phyloP scores from a whole-genome alignment of 257 asterid genomes.

The Penstemon newberryi region DNA sequence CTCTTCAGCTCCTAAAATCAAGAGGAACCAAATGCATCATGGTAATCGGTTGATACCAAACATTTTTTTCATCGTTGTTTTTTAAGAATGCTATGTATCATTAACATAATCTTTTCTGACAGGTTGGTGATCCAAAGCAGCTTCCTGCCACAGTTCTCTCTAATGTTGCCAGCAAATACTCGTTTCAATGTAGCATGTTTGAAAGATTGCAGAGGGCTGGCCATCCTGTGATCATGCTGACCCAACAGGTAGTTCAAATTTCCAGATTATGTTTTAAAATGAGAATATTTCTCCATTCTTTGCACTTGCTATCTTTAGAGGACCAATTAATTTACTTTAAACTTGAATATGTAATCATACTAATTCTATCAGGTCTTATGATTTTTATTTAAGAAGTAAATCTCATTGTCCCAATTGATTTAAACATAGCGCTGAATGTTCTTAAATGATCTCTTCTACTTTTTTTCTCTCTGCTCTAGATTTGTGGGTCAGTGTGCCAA shows the following conservation, averaged over 20 bases:
- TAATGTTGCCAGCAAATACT: conserved; percentile 83
- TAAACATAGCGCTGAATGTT: not conserved
- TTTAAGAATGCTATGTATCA: conserved; percentile 23
- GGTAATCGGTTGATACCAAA: conserved; percentile 49
- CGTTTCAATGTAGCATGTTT: conserved; percentile 97
- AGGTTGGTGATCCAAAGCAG: conserved; percentile 99
- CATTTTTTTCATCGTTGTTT: conserved; percentile 21
- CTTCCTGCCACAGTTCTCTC: conserved; percentile 99
- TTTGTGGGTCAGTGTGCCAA: conserved; percentile 13
- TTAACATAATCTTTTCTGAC: conserved; percentile 32
- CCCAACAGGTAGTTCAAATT: conserved; percentile 66
- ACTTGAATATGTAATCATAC: conserved; percentile 1
- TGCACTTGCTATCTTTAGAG: conserved; percentile 11
- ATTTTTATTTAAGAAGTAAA: conserved; percentile 17
- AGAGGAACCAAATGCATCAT: conserved; percentile 85
- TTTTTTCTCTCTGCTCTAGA: conserved; percentile 12
- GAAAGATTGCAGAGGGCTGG: conserved; percentile 98
- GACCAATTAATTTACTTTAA: conserved; percentile 15
- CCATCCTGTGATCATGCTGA: conserved; percentile 94
- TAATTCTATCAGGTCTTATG: not conserved
- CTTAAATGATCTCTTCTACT: not conserved
- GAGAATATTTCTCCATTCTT: conserved; percentile 16
- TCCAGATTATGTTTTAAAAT: conserved; percentile 12
- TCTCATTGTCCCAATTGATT: not conserved
- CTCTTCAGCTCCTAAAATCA: conserved; percentile 95